These are phyloP conservation scores for Mortierella sp. DNA, from an alignment of 371 early-diverging fungal species.

Conservation along the genomic window DNA sequence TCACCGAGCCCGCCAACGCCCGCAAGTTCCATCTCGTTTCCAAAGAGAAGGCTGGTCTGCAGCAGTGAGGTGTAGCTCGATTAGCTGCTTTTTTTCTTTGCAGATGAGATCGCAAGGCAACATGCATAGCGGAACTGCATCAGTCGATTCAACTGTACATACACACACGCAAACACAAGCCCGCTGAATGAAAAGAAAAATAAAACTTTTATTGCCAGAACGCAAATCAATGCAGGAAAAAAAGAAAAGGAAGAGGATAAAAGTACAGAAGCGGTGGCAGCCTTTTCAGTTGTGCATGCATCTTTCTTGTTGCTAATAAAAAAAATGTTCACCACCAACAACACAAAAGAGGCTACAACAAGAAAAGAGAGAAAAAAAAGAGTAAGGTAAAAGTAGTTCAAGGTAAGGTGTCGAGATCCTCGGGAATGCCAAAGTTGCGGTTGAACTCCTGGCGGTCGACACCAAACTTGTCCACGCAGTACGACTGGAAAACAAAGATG, in stretches of 20 bases:
- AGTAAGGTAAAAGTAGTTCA: conserved; percentile 15
- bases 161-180: neutral
- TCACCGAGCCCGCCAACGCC: neutral
- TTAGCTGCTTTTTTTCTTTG: no score
- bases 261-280: neutral
- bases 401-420: conserved; percentile 84
- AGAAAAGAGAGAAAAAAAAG: neutral
- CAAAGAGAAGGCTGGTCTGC: neutral
- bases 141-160: neutral
- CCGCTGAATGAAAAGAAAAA: neutral
- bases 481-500: conserved; percentile 89
- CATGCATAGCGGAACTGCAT: neutral
- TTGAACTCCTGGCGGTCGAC: conserved; percentile 81
- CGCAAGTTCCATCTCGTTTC: neutral
- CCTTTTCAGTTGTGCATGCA: neutral
- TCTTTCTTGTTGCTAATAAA: neutral
- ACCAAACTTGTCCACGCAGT: conserved; percentile 83
- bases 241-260: neutral
- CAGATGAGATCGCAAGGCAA: no score
- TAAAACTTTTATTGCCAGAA: neutral
- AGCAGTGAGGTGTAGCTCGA: neutral
- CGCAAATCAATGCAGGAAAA: neutral
- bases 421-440: conserved; percentile 81
- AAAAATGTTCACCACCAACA: neutral
- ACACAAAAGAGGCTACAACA: neutral